Percentiles rank a stretch among this genome's conserved stretches.
These are phyloP conservation scores for Colletotrichum costaricense DNA, from an alignment of 2,329 filamentous ascomycete genomes.

Conservation along the genomic window DNA sequence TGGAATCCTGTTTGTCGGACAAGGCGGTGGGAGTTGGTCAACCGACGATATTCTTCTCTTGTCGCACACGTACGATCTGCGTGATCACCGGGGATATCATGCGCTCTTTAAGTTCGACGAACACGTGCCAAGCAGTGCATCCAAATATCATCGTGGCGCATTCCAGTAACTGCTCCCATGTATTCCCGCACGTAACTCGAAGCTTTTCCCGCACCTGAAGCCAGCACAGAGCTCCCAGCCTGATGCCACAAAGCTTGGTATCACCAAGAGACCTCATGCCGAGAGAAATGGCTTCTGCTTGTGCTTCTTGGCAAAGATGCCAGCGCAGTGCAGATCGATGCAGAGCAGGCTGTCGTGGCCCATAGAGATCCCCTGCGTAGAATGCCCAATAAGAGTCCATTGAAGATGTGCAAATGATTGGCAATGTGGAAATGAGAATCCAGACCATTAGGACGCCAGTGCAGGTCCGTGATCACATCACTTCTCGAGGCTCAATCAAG, in stretches of 20 bases:
- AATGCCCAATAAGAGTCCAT: neutral
- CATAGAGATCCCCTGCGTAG: neutral
- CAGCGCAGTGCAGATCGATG: neutral
- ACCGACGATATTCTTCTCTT: neutral
- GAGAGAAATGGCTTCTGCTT: neutral
- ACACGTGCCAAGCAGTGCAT: neutral
- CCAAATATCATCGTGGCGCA: conserved; percentile 1
- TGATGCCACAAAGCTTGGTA: conserved; percentile 35
- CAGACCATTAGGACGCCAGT: neutral
- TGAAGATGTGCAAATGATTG: neutral
- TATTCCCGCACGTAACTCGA: neutral
- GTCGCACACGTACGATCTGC: neutral
- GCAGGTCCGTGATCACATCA: neutral
- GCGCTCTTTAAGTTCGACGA: neutral
- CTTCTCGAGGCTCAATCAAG: neutral
- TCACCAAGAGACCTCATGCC: neutral
- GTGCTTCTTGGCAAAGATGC: conserved; percentile 2
- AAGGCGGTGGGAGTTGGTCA: neutral
- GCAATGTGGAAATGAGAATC: conserved; percentile 27
- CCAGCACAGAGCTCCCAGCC: neutral
- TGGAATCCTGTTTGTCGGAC: neutral
- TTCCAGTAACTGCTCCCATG: neutral
- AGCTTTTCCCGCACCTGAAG: neutral
- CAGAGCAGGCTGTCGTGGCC: neutral
- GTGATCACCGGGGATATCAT: neutral